These are phyloP conservation scores for Flaveria robusta DNA, from an alignment of 129 eudicot genomes.

Conservation along the genomic window DNA sequence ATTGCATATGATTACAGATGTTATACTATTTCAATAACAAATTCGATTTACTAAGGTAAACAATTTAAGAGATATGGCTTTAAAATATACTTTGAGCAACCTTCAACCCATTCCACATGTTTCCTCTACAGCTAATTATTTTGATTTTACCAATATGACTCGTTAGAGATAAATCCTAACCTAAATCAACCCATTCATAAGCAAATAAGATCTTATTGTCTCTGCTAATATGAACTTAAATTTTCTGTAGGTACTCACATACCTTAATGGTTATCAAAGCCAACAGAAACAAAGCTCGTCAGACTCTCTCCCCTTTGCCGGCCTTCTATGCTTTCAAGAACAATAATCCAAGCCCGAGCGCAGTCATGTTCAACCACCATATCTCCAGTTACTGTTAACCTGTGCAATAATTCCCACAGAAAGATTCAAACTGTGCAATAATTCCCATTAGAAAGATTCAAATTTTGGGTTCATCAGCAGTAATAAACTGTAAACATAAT, in stretches of 20 bases:
- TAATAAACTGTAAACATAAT: neutral
- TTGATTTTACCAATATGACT: neutral
- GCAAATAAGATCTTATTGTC: neutral
- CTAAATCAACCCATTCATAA: neutral
- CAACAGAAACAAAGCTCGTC: constrained; percentile 30
- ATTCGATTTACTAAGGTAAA: neutral
- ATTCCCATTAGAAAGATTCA: neutral
- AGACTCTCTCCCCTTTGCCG: constrained; percentile 22
- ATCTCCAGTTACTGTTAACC: neutral
- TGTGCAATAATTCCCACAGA: neutral
- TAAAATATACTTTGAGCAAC: neutral
- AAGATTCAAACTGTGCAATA: neutral
- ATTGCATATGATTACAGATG: neutral
- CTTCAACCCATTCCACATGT: neutral
- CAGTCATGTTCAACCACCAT: constrained; percentile 19
- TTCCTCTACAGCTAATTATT: neutral
- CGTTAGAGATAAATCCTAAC: neutral
- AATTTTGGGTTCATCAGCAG: neutral
- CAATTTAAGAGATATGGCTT: neutral
- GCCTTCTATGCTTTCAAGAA: constrained; percentile 14
- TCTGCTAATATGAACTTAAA: neutral
- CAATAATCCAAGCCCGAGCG: neutral
- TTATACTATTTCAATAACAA: neutral
- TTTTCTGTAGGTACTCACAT: neutral
- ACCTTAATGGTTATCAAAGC: constrained; percentile 8